Evolutionary conservation across 306 rosid genomes (phyloP).

Genomic region (Cicer bijugum): DNA sequence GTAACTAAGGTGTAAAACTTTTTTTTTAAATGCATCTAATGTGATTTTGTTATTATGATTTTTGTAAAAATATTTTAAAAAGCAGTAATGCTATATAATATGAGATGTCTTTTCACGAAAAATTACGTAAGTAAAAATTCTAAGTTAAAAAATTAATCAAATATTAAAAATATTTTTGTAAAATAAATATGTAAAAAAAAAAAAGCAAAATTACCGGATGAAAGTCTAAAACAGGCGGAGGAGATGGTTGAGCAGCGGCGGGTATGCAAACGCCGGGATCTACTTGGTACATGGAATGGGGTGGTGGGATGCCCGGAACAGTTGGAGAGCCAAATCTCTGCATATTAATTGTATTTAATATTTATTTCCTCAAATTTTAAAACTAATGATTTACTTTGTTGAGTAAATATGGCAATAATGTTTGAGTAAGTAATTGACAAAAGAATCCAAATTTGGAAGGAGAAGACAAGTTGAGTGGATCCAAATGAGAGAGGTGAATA

Average conservation of each 20-base stretch:
- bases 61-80: too few species aligned
- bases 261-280: constrained; percentile 52
- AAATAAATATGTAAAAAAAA: background rate
- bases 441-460: constrained; percentile 42
- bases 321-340: constrained; percentile 69
- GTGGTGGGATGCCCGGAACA: constrained; percentile 65
- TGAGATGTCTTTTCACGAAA: too few species aligned
- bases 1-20: too few species aligned
- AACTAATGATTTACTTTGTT: background rate
- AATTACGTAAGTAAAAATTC: too few species aligned
- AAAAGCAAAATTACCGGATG: constrained; percentile 61
- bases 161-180: too few species aligned
- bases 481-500: constrained; percentile 53
- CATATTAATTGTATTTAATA: constrained; percentile 15
- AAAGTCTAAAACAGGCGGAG: constrained; percentile 59
- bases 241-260: constrained; percentile 48
- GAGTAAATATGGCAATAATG: constrained; percentile 25
- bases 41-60: too few species aligned
- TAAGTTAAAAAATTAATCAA: too few species aligned
- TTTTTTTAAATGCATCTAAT: too few species aligned
- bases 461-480: constrained; percentile 48
- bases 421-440: background rate
- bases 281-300: constrained; percentile 65
- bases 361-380: background rate
- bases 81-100: too few species aligned